Evolutionary conservation across 1,284 basidiomycete genomes (phyloP), one percentile per base, ranked within the genome.

Genomic region (Puccinia sorghi): DNA sequence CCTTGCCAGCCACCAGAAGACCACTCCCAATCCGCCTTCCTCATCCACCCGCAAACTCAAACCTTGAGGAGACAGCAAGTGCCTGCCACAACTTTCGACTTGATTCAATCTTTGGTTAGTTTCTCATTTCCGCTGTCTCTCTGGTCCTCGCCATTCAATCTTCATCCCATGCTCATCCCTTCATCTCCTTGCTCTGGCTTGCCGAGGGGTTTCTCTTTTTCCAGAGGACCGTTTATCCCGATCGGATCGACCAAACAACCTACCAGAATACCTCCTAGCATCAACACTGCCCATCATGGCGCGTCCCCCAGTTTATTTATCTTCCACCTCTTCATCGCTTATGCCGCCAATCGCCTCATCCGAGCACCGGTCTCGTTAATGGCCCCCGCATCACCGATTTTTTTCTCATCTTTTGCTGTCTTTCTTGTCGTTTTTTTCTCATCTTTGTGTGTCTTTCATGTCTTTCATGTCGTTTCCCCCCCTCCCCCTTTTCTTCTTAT

Each of bases 221-320:
- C 39, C 25, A 72, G 71, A 57, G 71, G 52, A 72, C 37, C n/a
- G 71, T 72, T 12, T 72, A 72, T 72, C 39, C 71, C 41, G 52
- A 72, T 43, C 50, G 52, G 43, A 39, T 59, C 13, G 15, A 8
- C 41, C 71, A 72, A 59, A 43, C 48, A 15, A 57, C 32, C n/a
- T 72, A 59, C 52, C 71, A 72, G 27, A 72, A 46, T 43, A 41
- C n/a, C 32, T 72, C 43, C 15, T 72, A 22, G 39, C 41, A 3
- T 46, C 43, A 46, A 46, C 43, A 46, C 13, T 46, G n/a, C n/a
- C n/a, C n/a, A n/a, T n/a, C n/a, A n/a, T n/a, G n/a, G n/a, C n/a
- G n/a, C n/a, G n/a, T n/a, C n/a, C n/a, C n/a, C n/a, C n/a, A n/a
- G n/a, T n/a, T n/a, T n/a, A n/a, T n/a, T n/a, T n/a, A n/a, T n/a